Evolutionary conservation across 176 grass and related monocot genomes (phyloP).

Genomic region (Chrysopogon serrulatus): DNA sequence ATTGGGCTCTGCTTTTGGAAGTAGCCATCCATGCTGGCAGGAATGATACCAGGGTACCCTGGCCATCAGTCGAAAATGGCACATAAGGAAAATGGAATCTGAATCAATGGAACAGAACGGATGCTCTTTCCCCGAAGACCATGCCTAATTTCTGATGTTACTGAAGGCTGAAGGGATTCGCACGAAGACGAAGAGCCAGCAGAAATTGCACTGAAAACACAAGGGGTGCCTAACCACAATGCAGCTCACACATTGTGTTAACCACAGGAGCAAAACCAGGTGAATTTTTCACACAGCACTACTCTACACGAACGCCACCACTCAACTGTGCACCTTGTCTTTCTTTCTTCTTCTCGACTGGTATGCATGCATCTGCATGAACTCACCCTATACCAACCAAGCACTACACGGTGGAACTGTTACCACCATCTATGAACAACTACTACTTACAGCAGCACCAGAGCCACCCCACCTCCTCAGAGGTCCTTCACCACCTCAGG

Average conservation of each 20-base stretch:
- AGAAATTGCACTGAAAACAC: background rate
- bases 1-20: too few species aligned
- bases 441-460: conserved; percentile 41
- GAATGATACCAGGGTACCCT: background rate
- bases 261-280: background rate
- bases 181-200: background rate
- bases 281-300: conserved; percentile 10
- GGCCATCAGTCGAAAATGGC: background rate
- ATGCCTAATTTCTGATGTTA: background rate
- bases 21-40: too few species aligned
- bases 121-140: background rate
- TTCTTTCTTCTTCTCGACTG: background rate
- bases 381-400: background rate
- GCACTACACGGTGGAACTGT: background rate
- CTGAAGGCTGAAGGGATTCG: background rate
- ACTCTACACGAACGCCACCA: background rate
- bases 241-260: background rate
- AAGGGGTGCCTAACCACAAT: background rate
- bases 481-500: conserved; percentile 51
- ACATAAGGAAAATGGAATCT: background rate
- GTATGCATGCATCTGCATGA: background rate
- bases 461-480: conserved; percentile 13
- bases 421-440: conserved; percentile 23
- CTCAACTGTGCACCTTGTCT: background rate
- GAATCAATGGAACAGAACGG: background rate